phyloP scores from a whole-genome alignment of 495 filamentous ascomycete species.

The Clohesyomyces aquaticus region DNA sequence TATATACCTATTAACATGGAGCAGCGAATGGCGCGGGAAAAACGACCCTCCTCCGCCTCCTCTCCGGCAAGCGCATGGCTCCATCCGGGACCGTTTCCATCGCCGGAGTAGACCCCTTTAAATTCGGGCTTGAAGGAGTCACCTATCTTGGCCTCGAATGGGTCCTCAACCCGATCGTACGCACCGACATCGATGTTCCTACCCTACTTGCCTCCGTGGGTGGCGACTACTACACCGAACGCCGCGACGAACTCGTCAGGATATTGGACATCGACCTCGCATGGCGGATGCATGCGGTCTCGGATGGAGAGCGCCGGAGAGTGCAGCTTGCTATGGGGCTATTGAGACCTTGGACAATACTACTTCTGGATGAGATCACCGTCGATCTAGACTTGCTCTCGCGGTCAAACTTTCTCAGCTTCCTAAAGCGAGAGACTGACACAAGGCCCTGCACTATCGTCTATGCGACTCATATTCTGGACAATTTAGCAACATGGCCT shows the following conservation, averaged over 20 bases:
- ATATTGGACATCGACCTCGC: slow-evolving; percentile 89
- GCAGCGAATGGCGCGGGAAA: slow-evolving; percentile 95
- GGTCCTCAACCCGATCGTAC: slow-evolving; percentile 97
- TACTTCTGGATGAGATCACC: slow-evolving; percentile 95
- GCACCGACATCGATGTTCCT: slow-evolving; percentile 88
- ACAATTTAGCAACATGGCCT: slow-evolving; percentile 90
- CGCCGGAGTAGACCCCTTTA: slow-evolving; percentile 87
- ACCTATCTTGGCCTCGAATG: slow-evolving; percentile 97
- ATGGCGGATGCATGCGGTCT: slow-evolving; percentile 95
- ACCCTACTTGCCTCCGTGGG: slow-evolving; percentile 85
- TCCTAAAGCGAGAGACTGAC: slow-evolving; percentile 86
- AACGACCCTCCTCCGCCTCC: slow-evolving; percentile 86
- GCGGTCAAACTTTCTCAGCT: slow-evolving; percentile 81
- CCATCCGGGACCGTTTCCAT: slow-evolving; percentile 73
- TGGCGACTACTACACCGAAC: slow-evolving; percentile 76
- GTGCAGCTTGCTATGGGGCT: slow-evolving; percentile 97
- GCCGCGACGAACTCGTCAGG: slow-evolving; percentile 80
- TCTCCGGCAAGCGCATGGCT: slow-evolving; percentile 91
- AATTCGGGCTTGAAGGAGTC: slow-evolving; percentile 82
- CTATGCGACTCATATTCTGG: slow-evolving; percentile 96
- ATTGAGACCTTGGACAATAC: slow-evolving; percentile 85
- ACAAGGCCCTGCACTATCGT: slow-evolving; percentile 82
- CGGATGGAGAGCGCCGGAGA: slow-evolving; percentile 84
- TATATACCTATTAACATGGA: background rate
- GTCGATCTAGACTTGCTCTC: slow-evolving; percentile 91